These are phyloP conservation scores for Pythium insidiosum DNA, from an alignment of 352 stramenopile species.

Conservation along the genomic window DNA sequence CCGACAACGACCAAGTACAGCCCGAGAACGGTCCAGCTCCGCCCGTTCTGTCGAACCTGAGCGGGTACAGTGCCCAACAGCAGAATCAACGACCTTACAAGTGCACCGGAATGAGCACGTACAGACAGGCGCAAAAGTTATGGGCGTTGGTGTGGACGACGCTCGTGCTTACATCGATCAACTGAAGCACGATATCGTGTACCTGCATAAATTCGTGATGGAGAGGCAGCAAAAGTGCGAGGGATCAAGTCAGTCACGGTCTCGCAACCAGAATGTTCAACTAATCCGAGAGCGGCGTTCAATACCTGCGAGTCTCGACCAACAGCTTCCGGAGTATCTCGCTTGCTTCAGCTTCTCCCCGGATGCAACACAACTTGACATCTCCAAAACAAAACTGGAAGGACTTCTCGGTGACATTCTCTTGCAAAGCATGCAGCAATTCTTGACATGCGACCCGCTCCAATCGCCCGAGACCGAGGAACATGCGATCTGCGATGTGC, in stretches of 20 bases:
- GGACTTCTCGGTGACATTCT: constrained; percentile 5
- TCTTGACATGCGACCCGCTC: not conserved
- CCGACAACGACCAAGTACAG: constrained; percentile 44
- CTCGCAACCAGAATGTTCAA: constrained; percentile 53
- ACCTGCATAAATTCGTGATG: constrained; percentile 22
- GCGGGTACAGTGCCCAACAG: not conserved
- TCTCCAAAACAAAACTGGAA: constrained; percentile 11
- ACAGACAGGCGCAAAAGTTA: no score
- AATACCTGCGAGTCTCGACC: constrained; percentile 9
- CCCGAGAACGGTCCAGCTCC: constrained; percentile 25
- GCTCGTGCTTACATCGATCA: constrained; percentile 47
- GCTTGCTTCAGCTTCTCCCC: constrained; percentile 40
- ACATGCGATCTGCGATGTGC: constrained; percentile 11
- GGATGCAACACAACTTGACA: constrained; percentile 26
- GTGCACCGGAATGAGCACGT: constrained; percentile 7
- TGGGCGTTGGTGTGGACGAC: not conserved
- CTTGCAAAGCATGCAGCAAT: constrained; percentile 6
- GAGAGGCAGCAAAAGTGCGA: constrained; percentile 1
- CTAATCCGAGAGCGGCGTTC: constrained; percentile 44
- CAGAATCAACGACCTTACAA: not conserved
- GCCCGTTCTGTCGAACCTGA: not conserved
- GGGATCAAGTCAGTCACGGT: constrained; percentile 13
- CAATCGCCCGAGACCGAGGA: not conserved
- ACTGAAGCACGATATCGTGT: constrained; percentile 47
- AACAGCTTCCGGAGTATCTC: constrained; percentile 20